Evolutionary conservation across 164 flowering plant species (phyloP).

Genomic region (Buxus sempervirens): DNA sequence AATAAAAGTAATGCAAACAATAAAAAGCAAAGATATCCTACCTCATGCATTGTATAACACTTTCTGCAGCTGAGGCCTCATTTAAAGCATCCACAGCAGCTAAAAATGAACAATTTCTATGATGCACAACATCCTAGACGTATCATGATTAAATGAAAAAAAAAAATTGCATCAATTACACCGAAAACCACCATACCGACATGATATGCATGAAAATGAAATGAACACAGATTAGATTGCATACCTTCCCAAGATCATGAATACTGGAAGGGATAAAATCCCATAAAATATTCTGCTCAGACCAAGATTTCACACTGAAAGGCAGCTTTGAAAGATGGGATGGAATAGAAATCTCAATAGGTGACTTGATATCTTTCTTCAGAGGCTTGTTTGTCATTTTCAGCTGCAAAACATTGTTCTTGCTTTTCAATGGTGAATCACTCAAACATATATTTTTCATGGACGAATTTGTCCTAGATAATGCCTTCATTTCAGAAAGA

Average conservation of each 20-base stretch:
- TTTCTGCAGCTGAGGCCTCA: conserved; percentile 57
- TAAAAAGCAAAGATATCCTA: conserved; percentile 14
- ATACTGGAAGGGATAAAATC: conserved; percentile 35
- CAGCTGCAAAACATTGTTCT: conserved; percentile 18
- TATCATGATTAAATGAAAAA: too few relatives aligned
- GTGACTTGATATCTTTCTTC: conserved; percentile 20
- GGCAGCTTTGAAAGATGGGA: conserved; percentile 33
- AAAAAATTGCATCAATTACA: too few relatives aligned
- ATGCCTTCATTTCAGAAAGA: conserved; percentile 25
- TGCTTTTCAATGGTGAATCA: conserved; percentile 28
- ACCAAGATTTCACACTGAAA: conserved; percentile 19
- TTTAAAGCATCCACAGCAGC: conserved; percentile 52
- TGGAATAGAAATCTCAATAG: conserved; percentile 20
- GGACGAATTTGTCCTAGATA: conserved; percentile 20
- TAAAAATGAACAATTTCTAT: conserved; percentile 37
- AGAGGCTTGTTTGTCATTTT: conserved; percentile 21
- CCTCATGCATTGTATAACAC: conserved; percentile 51
- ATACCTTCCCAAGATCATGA: conserved; percentile 51
- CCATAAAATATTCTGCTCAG: conserved; percentile 34
- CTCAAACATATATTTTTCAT: conserved; percentile 16
- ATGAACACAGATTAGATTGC: background rate
- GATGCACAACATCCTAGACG: conserved; percentile 39
- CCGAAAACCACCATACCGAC: background rate
- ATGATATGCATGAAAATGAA: background rate
- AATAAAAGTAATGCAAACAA: background rate